Percentiles rank a stretch among this genome's conserved stretches.
Conservation (phyloP, 2,329 filamentous ascomycete genomes). For the Trichoderma oligosporum region DNA sequence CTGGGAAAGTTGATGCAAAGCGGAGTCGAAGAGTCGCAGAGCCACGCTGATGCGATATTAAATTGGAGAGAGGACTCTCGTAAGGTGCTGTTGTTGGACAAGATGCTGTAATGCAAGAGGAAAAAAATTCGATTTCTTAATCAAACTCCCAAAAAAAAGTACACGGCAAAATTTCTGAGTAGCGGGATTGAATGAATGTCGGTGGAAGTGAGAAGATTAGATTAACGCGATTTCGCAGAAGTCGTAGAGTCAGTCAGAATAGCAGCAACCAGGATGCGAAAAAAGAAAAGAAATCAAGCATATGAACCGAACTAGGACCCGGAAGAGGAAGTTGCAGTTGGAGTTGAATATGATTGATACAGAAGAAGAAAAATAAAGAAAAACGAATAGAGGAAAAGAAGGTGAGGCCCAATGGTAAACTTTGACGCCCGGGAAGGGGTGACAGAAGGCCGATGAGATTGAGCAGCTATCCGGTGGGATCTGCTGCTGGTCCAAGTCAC, state of each 20-base stretch:
- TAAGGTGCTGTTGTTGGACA: constrained; percentile 26
- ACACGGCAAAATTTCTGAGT: neutral
- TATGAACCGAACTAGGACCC: neutral
- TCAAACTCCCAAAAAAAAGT: constrained; percentile 25
- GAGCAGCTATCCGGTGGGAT: neutral
- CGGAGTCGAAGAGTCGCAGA: neutral
- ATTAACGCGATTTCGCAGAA: constrained; percentile 1
- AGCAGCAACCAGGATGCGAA: constrained; percentile 12
- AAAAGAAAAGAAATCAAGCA: constrained; percentile 8
- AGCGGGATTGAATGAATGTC: constrained; percentile 15
- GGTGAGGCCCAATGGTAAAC: constrained; percentile 9
- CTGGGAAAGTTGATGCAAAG: neutral
- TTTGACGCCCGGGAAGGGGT: constrained; percentile 7
- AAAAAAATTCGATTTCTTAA: constrained; percentile 27
- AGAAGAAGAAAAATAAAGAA: neutral
- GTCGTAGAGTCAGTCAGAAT: constrained; percentile 13
- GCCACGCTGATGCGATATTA: constrained; percentile 5
- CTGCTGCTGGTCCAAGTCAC: constrained; percentile 7
- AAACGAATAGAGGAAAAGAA: constrained; percentile 4
- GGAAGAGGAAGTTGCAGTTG: neutral
- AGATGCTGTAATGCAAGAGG: constrained; percentile 26
- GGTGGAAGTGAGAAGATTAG: constrained; percentile 1
- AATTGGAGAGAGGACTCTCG: neutral
- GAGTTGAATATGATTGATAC: neutral
- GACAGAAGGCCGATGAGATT: constrained; percentile 7